These are phyloP conservation scores for Globisporangium nunn DNA, from an alignment of 352 stramenopile species.

Conservation along the genomic window DNA sequence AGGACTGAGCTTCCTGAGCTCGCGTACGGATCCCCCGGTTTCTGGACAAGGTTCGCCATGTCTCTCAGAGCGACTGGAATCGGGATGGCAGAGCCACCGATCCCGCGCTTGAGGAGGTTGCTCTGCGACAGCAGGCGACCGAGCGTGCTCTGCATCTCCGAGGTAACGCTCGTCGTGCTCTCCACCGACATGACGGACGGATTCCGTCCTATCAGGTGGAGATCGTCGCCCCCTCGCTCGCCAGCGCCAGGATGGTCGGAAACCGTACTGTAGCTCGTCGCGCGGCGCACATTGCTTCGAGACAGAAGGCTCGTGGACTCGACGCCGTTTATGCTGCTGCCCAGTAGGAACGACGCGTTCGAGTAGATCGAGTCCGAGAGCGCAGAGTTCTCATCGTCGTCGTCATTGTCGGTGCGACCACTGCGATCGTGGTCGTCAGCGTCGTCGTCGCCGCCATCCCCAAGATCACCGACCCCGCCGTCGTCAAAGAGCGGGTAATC, in stretches of 20 bases:
- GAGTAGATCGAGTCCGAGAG: conserved; percentile 66
- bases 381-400: conserved; percentile 23
- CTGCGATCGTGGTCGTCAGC: conserved; percentile 19
- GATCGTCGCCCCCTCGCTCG: conserved; percentile 21
- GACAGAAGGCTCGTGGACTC: conserved; percentile 9
- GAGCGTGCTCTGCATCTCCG: conserved; percentile 35
- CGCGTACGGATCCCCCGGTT: conserved; percentile 39
- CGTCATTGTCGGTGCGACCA: not conserved
- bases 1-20: conserved; percentile 25
- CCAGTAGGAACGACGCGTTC: conserved; percentile 25
- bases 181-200: conserved; percentile 25
- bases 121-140: conserved; percentile 55
- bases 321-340: conserved; percentile 19
- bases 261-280: conserved; percentile 5
- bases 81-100: conserved; percentile 21
- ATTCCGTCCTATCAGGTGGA: conserved; percentile 1
- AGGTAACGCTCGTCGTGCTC: conserved; percentile 27
- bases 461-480: conserved; percentile 11
- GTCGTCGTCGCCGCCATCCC: conserved; percentile 16
- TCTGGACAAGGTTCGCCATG: conserved; percentile 27
- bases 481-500: conserved; percentile 77
- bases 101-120: conserved; percentile 43
- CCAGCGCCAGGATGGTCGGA: conserved; percentile 13
- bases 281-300: conserved; percentile 16
- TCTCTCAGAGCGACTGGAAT: conserved; percentile 15